Conservation (phyloP, 345 rosid genomes). For the Isatis tinctoria region DNA sequence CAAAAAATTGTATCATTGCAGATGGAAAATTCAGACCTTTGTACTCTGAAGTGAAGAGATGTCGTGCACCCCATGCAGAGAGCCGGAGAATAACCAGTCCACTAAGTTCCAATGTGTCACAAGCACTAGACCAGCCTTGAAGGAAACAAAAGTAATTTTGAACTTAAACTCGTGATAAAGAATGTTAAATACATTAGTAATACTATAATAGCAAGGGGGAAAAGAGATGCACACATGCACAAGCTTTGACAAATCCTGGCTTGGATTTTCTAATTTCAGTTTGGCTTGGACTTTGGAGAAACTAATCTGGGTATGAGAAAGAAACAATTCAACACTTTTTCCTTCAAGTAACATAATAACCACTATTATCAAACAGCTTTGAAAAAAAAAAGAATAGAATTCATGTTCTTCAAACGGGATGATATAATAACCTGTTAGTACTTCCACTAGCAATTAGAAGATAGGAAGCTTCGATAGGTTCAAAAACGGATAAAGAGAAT, state of each 20-base stretch:
- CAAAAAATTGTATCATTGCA: not conserved
- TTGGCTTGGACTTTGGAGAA: constrained; percentile 75
- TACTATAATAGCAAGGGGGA: not conserved
- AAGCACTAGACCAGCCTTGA: constrained; percentile 83
- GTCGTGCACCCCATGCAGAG: constrained; percentile 96
- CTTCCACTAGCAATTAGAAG: constrained; percentile 85
- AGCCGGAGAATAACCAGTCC: constrained; percentile 86
- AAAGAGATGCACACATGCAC: constrained; percentile 49
- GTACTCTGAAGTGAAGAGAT: constrained; percentile 55
- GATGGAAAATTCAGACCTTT: constrained; percentile 45
- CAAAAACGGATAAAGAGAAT: no score
- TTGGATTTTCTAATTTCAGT: constrained; percentile 50
- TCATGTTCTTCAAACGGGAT: not conserved
- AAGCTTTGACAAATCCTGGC: constrained; percentile 46
- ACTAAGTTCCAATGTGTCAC: constrained; percentile 98
- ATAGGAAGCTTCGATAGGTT: constrained; percentile 67
- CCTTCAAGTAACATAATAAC: not conserved
- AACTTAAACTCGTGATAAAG: not conserved
- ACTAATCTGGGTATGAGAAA: constrained; percentile 47
- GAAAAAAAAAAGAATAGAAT: not conserved
- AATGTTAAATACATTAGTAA: no score
- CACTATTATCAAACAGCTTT: not conserved
- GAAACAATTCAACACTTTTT: not conserved
- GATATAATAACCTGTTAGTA: constrained; percentile 56
- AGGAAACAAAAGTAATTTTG: not conserved